Conservation (phyloP, 2,329 filamentous ascomycete species). For the Ceratocystis cubensis region DNA sequence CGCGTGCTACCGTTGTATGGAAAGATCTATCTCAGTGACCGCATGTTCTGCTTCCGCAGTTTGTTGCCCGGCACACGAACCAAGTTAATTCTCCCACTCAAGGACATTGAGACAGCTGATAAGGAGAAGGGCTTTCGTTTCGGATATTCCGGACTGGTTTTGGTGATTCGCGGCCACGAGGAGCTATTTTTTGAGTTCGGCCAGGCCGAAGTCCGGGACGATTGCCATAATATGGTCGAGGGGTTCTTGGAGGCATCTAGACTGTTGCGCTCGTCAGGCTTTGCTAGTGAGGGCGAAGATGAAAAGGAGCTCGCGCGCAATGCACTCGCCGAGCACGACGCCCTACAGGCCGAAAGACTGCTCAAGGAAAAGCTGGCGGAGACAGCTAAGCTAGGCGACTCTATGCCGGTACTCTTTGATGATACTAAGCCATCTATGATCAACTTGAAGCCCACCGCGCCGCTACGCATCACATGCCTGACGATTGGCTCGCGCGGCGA, state of each 20-base stretch:
- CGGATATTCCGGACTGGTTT: conserved; percentile 76
- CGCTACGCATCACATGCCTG: conserved; percentile 77
- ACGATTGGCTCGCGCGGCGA: conserved; percentile 94
- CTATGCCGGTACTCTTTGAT: conserved; percentile 73
- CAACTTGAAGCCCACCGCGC: conserved; percentile 73
- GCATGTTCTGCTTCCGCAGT: conserved; percentile 84
- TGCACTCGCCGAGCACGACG: conserved; percentile 68
- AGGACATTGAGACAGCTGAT: conserved; percentile 81
- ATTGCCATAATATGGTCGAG: conserved; percentile 46
- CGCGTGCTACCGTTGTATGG: conserved; percentile 85
- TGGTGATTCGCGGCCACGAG: conserved; percentile 89
- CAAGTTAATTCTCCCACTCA: conserved; percentile 81
- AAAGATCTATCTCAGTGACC: conserved; percentile 87
- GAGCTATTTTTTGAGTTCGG: conserved; percentile 94
- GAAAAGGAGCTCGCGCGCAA: conserved; percentile 57
- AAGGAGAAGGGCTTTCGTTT: conserved; percentile 93
- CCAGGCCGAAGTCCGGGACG: conserved; percentile 64
- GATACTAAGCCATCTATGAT: conserved; percentile 58
- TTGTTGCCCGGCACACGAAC: conserved; percentile 79
- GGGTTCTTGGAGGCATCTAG: conserved; percentile 11
- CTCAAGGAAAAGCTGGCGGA: conserved; percentile 1
- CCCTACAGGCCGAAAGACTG: conserved; percentile 44
- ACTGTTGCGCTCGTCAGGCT: background rate
- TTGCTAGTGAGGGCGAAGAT: conserved; percentile 9
- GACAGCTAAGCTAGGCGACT: conserved; percentile 34